Base-by-base conservation (phyloP, 2,329 filamentous ascomycete species). In the Penicillium sp. region DNA sequence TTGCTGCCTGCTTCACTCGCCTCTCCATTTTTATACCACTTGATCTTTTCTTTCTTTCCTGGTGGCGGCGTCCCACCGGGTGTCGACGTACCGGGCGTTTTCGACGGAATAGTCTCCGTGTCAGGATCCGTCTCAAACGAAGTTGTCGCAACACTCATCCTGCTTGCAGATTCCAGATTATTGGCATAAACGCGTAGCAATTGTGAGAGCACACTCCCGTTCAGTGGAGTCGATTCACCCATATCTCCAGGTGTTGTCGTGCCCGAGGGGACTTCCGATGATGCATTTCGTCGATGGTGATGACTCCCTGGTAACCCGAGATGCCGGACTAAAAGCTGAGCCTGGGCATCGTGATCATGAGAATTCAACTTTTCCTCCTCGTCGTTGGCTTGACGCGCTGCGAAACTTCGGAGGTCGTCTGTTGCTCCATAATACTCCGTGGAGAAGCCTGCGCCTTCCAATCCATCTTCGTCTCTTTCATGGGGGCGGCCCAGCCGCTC, bases 131-230 rank as follows among this genome's bases (percentile, higher is more conserved):
- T 53, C 3, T 63, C 62, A 4, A 60, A 47, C 7, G 60, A 33
- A 0, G 62, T 60, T 1, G 66, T 62, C 19, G 55, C 59, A 26
- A 61, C 52, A 44, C 63, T 67, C 58, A 65, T 65, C 8, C 65
- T 48, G 33, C 60, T 74, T 43, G 62, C 67, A 57, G 68, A 71
- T 25, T 65, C 69, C 55, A 69, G 63, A 66, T 80, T 78, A 64
- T 83, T 78, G 59, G 84, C 81, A 69, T 90, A 89, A 3, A 91
- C 79, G 69, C 86, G 89, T 45, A 93, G 77, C 0, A 93, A 76
- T 0, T 86, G 87, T 1, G 87, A 86, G 0, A 93, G 76, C 35
- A 93, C 83, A 35, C 90, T 89, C 14, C 65, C 66, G 55, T 63
- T 62, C 16, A 64, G 48, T 4, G 64, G 61, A 2, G 59, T 61